Evolutionary conservation across 116 monocot genomes (phyloP).

Genomic region (Zostera marina): DNA sequence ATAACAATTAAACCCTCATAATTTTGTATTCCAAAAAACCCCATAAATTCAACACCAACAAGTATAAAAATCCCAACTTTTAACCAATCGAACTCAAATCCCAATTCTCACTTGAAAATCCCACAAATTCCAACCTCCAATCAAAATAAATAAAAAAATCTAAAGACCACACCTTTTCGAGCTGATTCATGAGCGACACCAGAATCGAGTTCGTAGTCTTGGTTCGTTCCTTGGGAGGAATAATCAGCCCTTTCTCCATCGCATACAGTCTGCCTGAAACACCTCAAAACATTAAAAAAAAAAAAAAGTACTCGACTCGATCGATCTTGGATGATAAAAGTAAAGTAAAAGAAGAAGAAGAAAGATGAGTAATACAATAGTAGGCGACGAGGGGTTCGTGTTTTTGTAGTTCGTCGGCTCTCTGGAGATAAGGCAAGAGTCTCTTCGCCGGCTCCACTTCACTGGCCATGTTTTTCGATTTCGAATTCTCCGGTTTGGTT

Average conservation of each 20-base stretch:
- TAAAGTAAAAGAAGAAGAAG: no score
- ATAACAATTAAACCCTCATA: no score
- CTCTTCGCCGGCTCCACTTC: constrained; percentile 88
- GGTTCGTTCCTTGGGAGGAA: constrained; percentile 90
- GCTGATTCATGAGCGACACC: constrained; percentile 93
- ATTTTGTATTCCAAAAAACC: no score
- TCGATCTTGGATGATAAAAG: no score
- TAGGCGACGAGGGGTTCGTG: constrained; percentile 97
- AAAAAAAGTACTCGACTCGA: not conserved
- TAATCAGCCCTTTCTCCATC: constrained; percentile 80
- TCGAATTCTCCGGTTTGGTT: no score
- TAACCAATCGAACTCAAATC: no score
- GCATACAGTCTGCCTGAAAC: constrained; percentile 67
- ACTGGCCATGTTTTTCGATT: constrained; percentile 32
- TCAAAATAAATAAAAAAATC: not conserved
- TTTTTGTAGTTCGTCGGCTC: constrained; percentile 99
- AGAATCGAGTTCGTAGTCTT: constrained; percentile 89
- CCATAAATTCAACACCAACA: no score
- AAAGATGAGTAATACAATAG: constrained; percentile 41
- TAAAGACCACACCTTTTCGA: constrained; percentile 59
- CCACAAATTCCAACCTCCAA: not conserved
- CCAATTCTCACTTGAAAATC: not conserved
- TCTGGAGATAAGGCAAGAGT: constrained; percentile 89
- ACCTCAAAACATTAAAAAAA: not conserved
- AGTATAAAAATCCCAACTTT: no score